Evolutionary conservation across 805 yeast species (phyloP).

Genomic region (Sporopachydermia quercuum): DNA sequence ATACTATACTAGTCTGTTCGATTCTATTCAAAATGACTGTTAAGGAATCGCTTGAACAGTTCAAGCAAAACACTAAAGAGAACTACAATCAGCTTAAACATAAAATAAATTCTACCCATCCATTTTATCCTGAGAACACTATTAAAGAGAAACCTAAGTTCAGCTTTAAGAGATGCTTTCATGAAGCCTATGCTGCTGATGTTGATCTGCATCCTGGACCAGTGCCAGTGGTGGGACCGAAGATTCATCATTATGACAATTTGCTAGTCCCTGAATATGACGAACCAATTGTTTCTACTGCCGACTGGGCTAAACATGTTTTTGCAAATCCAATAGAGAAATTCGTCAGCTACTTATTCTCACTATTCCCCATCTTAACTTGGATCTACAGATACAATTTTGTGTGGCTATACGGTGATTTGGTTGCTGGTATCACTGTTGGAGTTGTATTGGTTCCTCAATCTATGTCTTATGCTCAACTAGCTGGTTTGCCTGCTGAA

Average conservation of each 20-base stretch:
- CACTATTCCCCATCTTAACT: slow-evolving; percentile 64
- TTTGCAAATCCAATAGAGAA: slow-evolving; percentile 25
- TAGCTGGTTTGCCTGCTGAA: slow-evolving; percentile 70
- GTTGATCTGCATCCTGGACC: not conserved
- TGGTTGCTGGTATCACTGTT: slow-evolving; percentile 86
- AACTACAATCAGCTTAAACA: too few relatives aligned
- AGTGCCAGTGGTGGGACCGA: not conserved
- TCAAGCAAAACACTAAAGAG: too few relatives aligned
- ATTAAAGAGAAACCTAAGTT: not conserved
- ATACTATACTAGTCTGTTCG: too few relatives aligned
- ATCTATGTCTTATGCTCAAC: slow-evolving; percentile 85
- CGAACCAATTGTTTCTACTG: slow-evolving; percentile 14
- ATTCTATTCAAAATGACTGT: too few relatives aligned
- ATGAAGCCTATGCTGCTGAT: not conserved
- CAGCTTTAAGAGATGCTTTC: not conserved
- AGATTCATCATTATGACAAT: not conserved
- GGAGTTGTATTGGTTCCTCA: slow-evolving; percentile 92
- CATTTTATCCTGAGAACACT: not conserved
- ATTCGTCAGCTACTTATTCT: slow-evolving; percentile 33
- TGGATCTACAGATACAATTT: slow-evolving; percentile 80
- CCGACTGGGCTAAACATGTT: slow-evolving; percentile 16
- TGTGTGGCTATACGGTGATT: slow-evolving; percentile 67
- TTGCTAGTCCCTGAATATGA: slow-evolving; percentile 9
- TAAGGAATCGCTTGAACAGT: too few relatives aligned
- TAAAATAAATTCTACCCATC: not conserved